Percentiles rank a stretch among this genome's conserved stretches.
These are phyloP conservation scores for Aeschynomene evenia DNA, from an alignment of 306 rosid species.

Conservation along the genomic window DNA sequence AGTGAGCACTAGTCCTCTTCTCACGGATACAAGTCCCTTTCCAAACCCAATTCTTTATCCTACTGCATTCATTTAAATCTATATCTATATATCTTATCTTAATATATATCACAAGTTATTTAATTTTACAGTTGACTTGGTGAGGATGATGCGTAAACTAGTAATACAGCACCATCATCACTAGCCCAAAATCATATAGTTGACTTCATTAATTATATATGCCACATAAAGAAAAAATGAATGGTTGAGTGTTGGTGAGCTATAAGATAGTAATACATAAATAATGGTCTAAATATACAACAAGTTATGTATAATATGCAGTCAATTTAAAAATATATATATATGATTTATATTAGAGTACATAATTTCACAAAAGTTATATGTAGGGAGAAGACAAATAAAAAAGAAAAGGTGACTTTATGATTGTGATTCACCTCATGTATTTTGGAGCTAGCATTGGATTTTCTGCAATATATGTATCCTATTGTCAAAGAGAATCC, in stretches of 20 bases:
- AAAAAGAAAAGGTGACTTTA: not conserved
- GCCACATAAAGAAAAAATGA: not conserved
- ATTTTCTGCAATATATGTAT: not conserved
- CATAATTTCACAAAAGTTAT: no score
- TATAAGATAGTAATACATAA: not conserved
- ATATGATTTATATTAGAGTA: no score
- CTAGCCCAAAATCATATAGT: not conserved
- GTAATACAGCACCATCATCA: not conserved
- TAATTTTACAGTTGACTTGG: not conserved
- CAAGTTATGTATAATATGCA: no score
- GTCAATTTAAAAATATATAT: no score
- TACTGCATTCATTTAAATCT: not conserved
- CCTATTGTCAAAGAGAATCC: not conserved
- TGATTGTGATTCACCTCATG: not conserved
- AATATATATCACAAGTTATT: not conserved
- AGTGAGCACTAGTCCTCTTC: constrained; percentile 7
- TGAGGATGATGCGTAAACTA: not conserved
- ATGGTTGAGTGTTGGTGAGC: not conserved
- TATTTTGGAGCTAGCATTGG: not conserved
- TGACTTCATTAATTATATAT: not conserved
- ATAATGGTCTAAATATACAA: no score
- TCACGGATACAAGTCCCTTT: constrained; percentile 19
- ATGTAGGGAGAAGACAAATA: not conserved
- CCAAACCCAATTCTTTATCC: not conserved
- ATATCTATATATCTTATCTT: no score